These are phyloP conservation scores for Peniophora sp. DNA, from an alignment of 1,284 basidiomycete species.

Conservation along the genomic window DNA sequence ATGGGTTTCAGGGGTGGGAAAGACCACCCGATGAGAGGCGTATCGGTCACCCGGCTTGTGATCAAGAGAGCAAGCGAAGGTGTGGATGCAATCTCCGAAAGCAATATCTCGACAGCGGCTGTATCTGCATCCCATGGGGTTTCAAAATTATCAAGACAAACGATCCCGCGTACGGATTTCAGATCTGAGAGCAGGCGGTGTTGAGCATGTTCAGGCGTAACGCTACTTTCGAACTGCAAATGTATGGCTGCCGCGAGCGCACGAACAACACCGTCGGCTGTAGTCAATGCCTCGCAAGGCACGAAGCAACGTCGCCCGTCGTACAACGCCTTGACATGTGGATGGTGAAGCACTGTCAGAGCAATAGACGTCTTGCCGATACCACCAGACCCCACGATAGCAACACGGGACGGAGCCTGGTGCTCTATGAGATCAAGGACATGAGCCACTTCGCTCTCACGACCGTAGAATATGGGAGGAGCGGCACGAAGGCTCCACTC, in stretches of 20 bases:
- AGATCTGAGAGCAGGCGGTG: constrained; percentile 6
- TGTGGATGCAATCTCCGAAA: neutral
- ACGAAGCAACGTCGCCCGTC: constrained; percentile 17
- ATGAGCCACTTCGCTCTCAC: neutral
- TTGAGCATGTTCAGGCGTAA: neutral
- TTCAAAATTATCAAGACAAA: constrained; percentile 27
- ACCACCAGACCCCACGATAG: constrained; percentile 23
- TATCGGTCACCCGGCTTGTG: constrained; percentile 1
- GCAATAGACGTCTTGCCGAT: constrained; percentile 28
- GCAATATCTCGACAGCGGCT: neutral
- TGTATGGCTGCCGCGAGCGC: constrained; percentile 12
- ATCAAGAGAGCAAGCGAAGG: neutral
- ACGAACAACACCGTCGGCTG: constrained; percentile 13
- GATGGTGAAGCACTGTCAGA: constrained; percentile 17
- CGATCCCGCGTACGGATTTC: constrained; percentile 10
- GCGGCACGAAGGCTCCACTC: neutral
- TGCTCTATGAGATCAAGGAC: neutral
- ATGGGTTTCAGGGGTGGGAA: neutral
- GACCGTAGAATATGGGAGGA: constrained; percentile 1
- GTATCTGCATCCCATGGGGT: constrained; percentile 18
- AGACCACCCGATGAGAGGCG: neutral
- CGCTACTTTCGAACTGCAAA: neutral
- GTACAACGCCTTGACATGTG: constrained; percentile 11
- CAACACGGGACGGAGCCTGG: constrained; percentile 9
- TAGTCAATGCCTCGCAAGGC: constrained; percentile 16